A percentile compares a stretch with the other conserved stretches of the same genome.
Evolutionary conservation across 2,329 filamentous ascomycete genomes (phyloP).

Genomic region (Didymella sp.): DNA sequence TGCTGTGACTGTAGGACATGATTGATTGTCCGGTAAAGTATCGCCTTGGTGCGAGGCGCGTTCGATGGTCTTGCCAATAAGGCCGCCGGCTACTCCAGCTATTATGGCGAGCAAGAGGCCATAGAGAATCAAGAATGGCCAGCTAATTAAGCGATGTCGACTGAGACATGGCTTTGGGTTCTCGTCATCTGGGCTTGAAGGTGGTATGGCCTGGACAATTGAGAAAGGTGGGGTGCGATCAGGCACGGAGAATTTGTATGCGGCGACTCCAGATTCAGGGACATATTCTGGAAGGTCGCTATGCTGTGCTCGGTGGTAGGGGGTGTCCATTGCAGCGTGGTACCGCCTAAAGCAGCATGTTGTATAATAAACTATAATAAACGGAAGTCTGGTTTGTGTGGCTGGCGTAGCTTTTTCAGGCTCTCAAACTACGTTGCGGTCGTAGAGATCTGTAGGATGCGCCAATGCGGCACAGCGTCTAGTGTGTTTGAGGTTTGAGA

Average conservation of each 20-base stretch:
- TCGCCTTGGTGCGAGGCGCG: background rate
- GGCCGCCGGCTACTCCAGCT: background rate
- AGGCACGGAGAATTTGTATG: background rate
- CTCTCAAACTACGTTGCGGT: background rate
- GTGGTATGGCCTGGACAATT: background rate
- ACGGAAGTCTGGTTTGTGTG: background rate
- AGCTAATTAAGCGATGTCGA: background rate
- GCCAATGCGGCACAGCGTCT: background rate
- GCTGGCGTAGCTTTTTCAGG: background rate
- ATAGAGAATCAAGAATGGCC: background rate
- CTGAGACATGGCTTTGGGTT: background rate
- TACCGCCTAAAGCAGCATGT: background rate
- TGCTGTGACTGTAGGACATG: background rate
- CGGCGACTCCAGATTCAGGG: background rate
- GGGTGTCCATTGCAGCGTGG: background rate
- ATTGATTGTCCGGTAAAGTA: background rate
- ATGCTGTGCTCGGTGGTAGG: background rate
- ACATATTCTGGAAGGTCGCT: background rate
- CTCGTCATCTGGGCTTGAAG: background rate
- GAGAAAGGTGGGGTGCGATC: background rate
- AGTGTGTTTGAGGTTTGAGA: background rate
- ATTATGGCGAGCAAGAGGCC: background rate
- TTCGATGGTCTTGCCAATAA: background rate
- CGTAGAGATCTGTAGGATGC: background rate
- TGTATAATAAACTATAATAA: background rate